Base-by-base conservation (phyloP, 352 stramenopile genomes). In the Aphanomyces astaci region DNA sequence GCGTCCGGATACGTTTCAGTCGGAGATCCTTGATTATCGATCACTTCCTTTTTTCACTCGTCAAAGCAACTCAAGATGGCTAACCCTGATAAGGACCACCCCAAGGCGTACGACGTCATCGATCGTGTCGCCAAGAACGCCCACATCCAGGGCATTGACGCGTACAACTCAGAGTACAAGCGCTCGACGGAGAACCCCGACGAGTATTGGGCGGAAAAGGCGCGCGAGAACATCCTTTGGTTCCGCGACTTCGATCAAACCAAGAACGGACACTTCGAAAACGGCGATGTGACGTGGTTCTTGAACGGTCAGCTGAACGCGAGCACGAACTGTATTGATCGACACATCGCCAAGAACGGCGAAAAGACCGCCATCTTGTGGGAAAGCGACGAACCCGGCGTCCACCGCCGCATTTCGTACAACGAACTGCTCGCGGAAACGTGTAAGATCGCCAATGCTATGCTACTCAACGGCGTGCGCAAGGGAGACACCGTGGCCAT, bases 351-450 rank as follows among this genome's bases (percentile, higher is more conserved):
- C 32, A 71, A 72, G 39, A 71, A 75, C 24, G 82, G 74, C 15
- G 80, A 98, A 74, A 91, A 99, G 75, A 78, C 92, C 17, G 96
- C 95, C 17, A 98, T 99, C 72, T 89, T 99, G 63, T 98, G 95
- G 90, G 96, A 99, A 73, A 92, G 89, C 28, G 96, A 99, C 63
- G 96, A 99, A 73, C 91, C 96, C n/a, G 85, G 84, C 59, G 66
- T 97, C 27, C 80, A 89, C 39, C 83, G 87, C 43, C 78, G 78
- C 64, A 90, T 98, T 63, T 97, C 94, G 7, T 99, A 98, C 77
- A 75, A 76, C 27, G 88, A 98, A 64, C 70, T 98, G 31, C 81
- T 96, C 28, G 72, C 77, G 19, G 87, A 96, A 60, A 92, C 97
- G 13, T 98, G 83, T 66, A 79, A 94, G 19, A 93, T 99, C 70